Base-by-base conservation (phyloP, 2,329 filamentous ascomycete genomes). In the Penicillium aurantiogriseum region DNA sequence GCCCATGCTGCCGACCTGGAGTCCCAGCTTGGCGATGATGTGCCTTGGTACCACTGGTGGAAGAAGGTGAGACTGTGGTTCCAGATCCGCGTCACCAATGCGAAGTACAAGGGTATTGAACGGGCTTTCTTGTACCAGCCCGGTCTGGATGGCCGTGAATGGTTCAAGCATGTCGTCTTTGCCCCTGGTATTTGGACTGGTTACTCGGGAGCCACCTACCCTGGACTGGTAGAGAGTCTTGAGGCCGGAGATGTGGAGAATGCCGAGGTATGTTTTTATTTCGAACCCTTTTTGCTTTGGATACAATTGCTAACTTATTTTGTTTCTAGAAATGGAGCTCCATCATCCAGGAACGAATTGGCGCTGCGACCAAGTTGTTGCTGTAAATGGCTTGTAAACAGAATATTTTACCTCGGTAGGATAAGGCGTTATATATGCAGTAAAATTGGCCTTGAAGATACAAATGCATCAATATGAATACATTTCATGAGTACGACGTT, bases 151-250 rank as follows among this genome's bases (percentile, higher is more conserved):
- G 85, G 86, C 1, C 80, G 93, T 58, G 79, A 80, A 25, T 97
- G 92, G 92, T 97, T 93, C 79, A 97, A 97, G 78, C 93, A 97
- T 69, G 88, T 96, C 2, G 89, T 97, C 1, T 97, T 95, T 75
- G 92, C 92, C 1, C 92, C 92, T 0, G 92, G 92, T 0, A 73
- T 93, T 47, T 96, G 92, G 91, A 96, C 91, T 0, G 92, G 92
- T 0, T 97, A 97, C 74, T 80, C 91, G 0, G 92, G 92, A 3
- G 85, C 83, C 4, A 86, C 85, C 9, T 88, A 84, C 65, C 85
- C 86, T 1, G 84, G 85, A 1, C 72, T 88, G n/a, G 81, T 86
- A 5, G 85, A 88, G 70, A 83, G 80, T 51, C 76, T 88, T 46
- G 83, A 86, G 29, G 80, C 77, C 44, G 71, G 73, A 2, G 77